A percentile compares a stretch with the other conserved stretches of the same genome.
Conservation (phyloP, 345 rosid species). For the Eucalyptus rudis region DNA sequence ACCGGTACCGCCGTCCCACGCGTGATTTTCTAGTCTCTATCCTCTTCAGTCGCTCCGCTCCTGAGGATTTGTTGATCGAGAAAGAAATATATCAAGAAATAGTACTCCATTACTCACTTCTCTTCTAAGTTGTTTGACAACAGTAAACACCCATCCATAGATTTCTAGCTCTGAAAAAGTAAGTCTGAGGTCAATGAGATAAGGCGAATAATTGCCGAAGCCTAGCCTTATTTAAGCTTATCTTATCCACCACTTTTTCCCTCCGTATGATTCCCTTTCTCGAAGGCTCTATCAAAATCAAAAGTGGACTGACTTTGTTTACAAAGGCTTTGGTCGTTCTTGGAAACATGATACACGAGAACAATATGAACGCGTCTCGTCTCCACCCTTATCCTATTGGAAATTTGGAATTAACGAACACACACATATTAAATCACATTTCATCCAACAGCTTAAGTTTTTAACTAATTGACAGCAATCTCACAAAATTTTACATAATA, state of each 20-base stretch:
- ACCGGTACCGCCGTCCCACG: neutral
- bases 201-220: neutral
- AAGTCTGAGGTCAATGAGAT: neutral
- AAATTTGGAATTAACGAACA: neutral
- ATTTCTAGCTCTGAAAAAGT: neutral
- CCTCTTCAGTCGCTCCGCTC: neutral
- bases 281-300: neutral
- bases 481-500: neutral
- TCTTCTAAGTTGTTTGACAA: neutral
- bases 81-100: neutral
- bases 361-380: neutral
- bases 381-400: neutral
- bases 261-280: neutral
- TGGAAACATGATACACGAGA: neutral
- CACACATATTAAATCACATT: neutral
- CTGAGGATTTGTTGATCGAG: neutral
- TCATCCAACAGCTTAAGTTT: neutral
- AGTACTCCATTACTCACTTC: neutral
- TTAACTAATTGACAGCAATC: neutral
- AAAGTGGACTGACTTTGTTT: neutral
- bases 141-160: neutral
- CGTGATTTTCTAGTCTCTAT: neutral
- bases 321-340: neutral
- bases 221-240: neutral
- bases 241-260: neutral